Percentiles rank a stretch among this genome's conserved stretches.
phyloP scores from a whole-genome alignment of 2,329 filamentous ascomycete species.

The Phaeosphaeriaceae sp. region DNA sequence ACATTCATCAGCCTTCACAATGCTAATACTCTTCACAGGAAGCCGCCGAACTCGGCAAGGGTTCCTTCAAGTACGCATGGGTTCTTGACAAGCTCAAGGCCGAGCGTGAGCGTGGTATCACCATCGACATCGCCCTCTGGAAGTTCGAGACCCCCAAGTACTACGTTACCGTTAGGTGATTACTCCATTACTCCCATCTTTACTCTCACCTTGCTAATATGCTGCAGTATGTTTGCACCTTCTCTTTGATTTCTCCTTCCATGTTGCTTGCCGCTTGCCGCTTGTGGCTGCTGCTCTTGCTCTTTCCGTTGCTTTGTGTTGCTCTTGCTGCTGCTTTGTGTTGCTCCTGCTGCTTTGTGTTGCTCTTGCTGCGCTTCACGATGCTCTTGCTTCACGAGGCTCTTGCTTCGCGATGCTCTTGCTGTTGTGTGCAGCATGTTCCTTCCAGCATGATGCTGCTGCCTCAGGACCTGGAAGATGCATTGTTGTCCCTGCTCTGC shows the following conservation, averaged over 20 bases:
- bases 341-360: no score
- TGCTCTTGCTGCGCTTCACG: no score
- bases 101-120: conserved; percentile 99
- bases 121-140: conserved; percentile 99
- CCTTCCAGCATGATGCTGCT: background rate
- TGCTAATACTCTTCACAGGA: conserved; percentile 67
- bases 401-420: background rate
- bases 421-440: background rate
- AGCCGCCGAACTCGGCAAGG: conserved; percentile 99
- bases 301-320: background rate
- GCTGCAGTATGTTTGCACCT: conserved; percentile 3
- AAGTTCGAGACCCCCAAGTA: conserved; percentile 99
- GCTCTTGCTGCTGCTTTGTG: background rate
- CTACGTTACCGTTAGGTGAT: conserved; percentile 93
- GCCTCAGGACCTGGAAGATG: background rate
- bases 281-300: background rate
- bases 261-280: background rate
- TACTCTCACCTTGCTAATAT: background rate
- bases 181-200: conserved; percentile 49
- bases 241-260: background rate
- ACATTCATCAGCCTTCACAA: conserved; percentile 10
- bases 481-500: background rate
- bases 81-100: conserved; percentile 99
- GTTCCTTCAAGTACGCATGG: conserved; percentile 99
- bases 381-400: background rate